These are phyloP conservation scores for Ambrosia hybrid DNA, from an alignment of 140 eudicot species.

Conservation along the genomic window DNA sequence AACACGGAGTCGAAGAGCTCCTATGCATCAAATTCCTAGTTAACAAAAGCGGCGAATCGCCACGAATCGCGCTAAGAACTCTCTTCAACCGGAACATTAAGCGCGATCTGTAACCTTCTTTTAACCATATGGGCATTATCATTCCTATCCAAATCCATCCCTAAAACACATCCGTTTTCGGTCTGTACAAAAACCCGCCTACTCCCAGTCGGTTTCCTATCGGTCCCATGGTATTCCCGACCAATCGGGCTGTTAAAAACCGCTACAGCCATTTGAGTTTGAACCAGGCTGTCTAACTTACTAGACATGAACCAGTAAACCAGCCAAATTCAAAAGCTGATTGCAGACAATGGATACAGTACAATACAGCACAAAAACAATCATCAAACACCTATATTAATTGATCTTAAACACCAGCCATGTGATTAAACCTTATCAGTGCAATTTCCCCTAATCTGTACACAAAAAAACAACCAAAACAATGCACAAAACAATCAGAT, in stretches of 20 bases:
- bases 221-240: slow-evolving; percentile 57
- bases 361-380: background rate
- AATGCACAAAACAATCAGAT: background rate
- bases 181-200: slow-evolving; percentile 94
- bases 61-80: slow-evolving; percentile 78
- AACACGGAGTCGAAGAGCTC: slow-evolving; percentile 90
- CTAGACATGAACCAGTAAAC: slow-evolving; percentile 47
- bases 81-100: slow-evolving; percentile 72
- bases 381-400: slow-evolving; percentile 6
- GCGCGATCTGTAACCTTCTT: slow-evolving; percentile 77
- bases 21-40: slow-evolving; percentile 71
- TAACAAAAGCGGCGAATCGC: slow-evolving; percentile 76
- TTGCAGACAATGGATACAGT: slow-evolving; percentile 11
- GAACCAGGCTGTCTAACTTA: slow-evolving; percentile 69
- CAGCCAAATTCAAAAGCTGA: slow-evolving; percentile 53
- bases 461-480: background rate
- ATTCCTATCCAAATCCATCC: slow-evolving; percentile 81
- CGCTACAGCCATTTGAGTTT: slow-evolving; percentile 80
- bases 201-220: slow-evolving; percentile 49
- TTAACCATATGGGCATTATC: slow-evolving; percentile 92
- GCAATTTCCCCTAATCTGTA: slow-evolving; percentile 19
- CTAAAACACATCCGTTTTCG: slow-evolving; percentile 76
- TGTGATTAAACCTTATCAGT: slow-evolving; percentile 11
- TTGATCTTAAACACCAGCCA: background rate
- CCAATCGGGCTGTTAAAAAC: slow-evolving; percentile 60